Conservation (phyloP, 148 eudicot genomes). For the Rhododendron ovatum region DNA sequence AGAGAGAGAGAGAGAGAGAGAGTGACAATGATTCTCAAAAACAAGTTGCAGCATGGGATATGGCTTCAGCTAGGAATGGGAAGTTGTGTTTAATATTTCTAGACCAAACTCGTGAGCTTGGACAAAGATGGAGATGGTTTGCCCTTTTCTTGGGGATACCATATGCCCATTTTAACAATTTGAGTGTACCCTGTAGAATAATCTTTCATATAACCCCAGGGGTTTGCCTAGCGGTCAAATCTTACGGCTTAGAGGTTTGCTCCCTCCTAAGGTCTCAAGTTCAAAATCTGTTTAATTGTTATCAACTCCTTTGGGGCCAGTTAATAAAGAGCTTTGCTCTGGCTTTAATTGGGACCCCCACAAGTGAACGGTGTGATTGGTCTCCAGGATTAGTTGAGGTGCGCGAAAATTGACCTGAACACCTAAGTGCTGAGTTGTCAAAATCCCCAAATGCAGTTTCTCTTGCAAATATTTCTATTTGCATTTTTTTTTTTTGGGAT, state of each 20-base stretch:
- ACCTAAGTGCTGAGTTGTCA: too few species aligned
- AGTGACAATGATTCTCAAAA: background rate
- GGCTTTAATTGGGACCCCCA: too few species aligned
- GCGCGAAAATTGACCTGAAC: too few species aligned
- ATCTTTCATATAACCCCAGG: background rate
- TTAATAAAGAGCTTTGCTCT: too few species aligned
- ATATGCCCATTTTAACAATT: background rate
- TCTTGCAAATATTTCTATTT: too few species aligned
- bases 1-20: background rate
- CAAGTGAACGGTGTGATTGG: too few species aligned
- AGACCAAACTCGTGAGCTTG: background rate
- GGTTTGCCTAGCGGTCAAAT: too few species aligned
- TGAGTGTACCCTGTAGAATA: background rate
- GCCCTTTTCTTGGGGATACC: conserved; percentile 1
- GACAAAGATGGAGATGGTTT: background rate
- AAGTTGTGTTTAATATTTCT: background rate
- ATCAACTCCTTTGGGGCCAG: too few species aligned
- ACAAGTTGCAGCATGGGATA: background rate
- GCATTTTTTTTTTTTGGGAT: background rate
- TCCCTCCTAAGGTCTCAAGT: too few species aligned
- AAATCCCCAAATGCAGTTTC: background rate
- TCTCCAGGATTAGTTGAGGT: too few species aligned
- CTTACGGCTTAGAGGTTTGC: too few species aligned
- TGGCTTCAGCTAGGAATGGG: background rate
- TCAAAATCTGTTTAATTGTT: too few species aligned